Conservation (phyloP, 495 filamentous ascomycete genomes). For the Hyaloscypha bicolor region DNA sequence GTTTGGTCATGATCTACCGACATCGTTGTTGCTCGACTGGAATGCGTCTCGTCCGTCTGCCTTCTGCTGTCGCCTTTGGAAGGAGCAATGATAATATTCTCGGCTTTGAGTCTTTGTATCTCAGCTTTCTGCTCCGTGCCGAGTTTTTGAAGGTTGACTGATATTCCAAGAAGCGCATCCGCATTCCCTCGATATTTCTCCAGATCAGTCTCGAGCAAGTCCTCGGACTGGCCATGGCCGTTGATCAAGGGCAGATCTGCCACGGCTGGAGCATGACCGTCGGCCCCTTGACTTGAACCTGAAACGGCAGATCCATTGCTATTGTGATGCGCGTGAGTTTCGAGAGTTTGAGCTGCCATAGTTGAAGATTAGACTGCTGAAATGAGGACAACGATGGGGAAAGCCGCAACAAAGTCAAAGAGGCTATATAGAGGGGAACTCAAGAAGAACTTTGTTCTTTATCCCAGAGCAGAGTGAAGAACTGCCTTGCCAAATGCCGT, state of each 20-base stretch:
- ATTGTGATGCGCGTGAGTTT: neutral
- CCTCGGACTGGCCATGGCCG: neutral
- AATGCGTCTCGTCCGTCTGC: neutral
- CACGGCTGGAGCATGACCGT: neutral
- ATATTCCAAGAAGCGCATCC: neutral
- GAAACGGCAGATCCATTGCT: neutral
- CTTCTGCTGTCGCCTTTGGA: neutral
- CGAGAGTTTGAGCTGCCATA: neutral
- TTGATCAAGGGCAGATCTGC: neutral
- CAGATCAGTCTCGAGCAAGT: neutral
- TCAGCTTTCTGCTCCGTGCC: neutral
- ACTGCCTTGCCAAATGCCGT: neutral
- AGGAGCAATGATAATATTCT: neutral
- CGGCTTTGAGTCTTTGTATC: neutral
- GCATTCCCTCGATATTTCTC: neutral
- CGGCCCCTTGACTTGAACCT: neutral
- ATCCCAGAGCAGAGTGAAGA: neutral
- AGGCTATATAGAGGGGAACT: neutral
- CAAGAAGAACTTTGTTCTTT: neutral
- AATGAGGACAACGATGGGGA: neutral
- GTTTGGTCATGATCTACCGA: neutral
- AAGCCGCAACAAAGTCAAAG: neutral
- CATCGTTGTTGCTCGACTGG: neutral
- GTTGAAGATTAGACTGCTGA: neutral
- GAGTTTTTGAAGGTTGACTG: neutral